Percentiles rank a stretch among this genome's conserved stretches.
phyloP scores from a whole-genome alignment of 148 eudicot species.

The Talinum fruticosum region DNA sequence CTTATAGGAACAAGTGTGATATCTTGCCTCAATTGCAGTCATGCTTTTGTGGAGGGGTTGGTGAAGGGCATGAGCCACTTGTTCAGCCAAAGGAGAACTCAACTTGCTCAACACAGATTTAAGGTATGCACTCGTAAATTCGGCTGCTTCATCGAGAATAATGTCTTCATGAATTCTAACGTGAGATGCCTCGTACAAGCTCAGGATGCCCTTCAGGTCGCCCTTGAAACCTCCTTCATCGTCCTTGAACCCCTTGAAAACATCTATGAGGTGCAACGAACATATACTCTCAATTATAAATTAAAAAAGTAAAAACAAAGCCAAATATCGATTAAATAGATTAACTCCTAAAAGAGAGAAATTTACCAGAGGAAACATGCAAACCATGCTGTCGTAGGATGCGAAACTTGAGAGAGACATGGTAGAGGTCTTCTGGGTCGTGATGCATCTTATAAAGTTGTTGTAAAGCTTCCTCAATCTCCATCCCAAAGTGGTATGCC shows the following conservation, averaged over 20 bases:
- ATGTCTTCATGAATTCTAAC: slow-evolving; percentile 25
- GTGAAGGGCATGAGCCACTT: slow-evolving; percentile 27
- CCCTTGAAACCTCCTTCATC: slow-evolving; percentile 19
- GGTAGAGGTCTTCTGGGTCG: slow-evolving; percentile 20
- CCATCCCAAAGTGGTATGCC: slow-evolving; percentile 37
- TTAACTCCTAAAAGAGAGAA: neutral
- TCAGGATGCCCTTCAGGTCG: slow-evolving; percentile 28
- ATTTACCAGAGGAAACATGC: slow-evolving; percentile 21
- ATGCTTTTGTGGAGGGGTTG: slow-evolving; percentile 34
- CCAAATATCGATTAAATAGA: too few species aligned
- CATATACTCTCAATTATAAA: too few species aligned
- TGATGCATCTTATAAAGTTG: slow-evolving; percentile 1
- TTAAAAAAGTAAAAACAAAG: too few species aligned
- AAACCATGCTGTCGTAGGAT: slow-evolving; percentile 37
- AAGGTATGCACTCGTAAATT: slow-evolving; percentile 15
- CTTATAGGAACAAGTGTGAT: slow-evolving; percentile 33
- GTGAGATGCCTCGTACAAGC: slow-evolving; percentile 34
- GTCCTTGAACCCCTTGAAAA: slow-evolving; percentile 24
- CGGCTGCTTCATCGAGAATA: slow-evolving; percentile 31
- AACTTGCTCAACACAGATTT: neutral
- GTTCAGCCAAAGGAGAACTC: slow-evolving; percentile 14
- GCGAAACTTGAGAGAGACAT: slow-evolving; percentile 39
- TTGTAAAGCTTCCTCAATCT: slow-evolving; percentile 27
- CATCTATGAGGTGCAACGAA: slow-evolving; percentile 6
- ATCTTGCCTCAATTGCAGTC: slow-evolving; percentile 38